Evolutionary conservation across 148 eudicot genomes (phyloP), one percentile per base, ranked within the genome.

Genomic region (Rhododendron henanense): DNA sequence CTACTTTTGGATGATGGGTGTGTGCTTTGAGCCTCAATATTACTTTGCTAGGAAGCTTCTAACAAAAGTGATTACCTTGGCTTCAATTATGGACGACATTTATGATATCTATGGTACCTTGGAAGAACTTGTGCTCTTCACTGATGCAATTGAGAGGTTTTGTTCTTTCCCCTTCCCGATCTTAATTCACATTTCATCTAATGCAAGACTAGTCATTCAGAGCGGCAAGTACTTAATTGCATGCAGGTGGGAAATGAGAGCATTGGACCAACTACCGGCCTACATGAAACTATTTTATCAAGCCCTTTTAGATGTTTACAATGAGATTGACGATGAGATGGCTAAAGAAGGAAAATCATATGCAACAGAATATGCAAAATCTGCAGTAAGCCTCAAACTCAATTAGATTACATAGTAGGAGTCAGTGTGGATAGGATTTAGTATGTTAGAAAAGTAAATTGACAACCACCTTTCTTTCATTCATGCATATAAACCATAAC

Each of bases 81-180:
- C 15, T 16, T 79, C 92, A 3, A 39, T 89, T 45, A 10, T 88
- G 0, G 95, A 93, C 57, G 94, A 93, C 73, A 87, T 81, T 0
- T 91, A 89, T 65, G 95, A 91, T 76, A 76, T 84, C 0, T 90
- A 89, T 83, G 93, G 90, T 10, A 84, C 86, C 1, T 4, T 65
- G 2, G 87, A 91, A 65, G 94, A 92, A 83, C 84, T 92, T 1
- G 16, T 23, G 1, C 19, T 84, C 59, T 86, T 91, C 73, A 90
- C 93, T 0, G 74, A 89, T 3, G 92, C 89, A 9, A 67, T 91
- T n/a, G 67, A 87, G 84, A 93, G 91, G 94, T 92, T n/a, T 16
- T 6, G 1, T 5, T 18, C 25, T 5, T 0, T 33, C 9, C 65
- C 65, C 9, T 51, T 51, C 55, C 14, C 4, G 4, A 51, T 19